These are phyloP conservation scores for Claviceps humidiphila DNA, from an alignment of 2,329 filamentous ascomycete species.

Conservation along the genomic window DNA sequence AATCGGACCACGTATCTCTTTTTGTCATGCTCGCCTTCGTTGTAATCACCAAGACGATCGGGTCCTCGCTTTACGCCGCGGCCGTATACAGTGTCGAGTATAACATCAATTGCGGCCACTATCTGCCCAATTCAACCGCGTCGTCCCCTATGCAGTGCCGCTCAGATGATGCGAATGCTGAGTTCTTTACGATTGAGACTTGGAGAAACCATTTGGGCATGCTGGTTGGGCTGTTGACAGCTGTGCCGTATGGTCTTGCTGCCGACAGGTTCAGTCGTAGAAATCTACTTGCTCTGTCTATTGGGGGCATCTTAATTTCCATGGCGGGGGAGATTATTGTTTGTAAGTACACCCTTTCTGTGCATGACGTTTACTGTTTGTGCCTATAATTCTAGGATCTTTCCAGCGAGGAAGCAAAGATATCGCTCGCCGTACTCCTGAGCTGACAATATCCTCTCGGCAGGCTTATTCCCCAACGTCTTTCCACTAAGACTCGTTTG, in stretches of 20 bases:
- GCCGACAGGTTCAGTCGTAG: constrained; percentile 4
- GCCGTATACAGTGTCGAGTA: constrained; percentile 1
- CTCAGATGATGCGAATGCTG: background rate
- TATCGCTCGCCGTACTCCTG: background rate
- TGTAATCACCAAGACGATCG: background rate
- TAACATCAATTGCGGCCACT: constrained; percentile 1
- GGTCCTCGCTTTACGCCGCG: background rate
- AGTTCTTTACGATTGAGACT: background rate
- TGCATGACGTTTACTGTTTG: too few relatives aligned
- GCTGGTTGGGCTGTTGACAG: constrained; percentile 1
- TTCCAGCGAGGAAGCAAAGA: background rate
- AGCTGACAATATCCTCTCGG: background rate
- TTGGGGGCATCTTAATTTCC: constrained; percentile 1
- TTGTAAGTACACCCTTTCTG: background rate
- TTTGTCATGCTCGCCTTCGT: constrained; percentile 1
- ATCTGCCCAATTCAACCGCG: background rate
- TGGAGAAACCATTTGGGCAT: background rate
- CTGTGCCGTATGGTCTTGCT: constrained; percentile 4
- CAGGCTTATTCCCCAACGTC: constrained; percentile 2
- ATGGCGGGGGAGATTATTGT: constrained; percentile 4
- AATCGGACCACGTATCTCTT: background rate
- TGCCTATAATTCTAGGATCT: background rate
- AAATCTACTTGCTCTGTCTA: constrained; percentile 2
- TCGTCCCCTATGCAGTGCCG: background rate
- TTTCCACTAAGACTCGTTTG: constrained; percentile 2